These are phyloP conservation scores for Monosporascus sp. DNA, from an alignment of 2,329 filamentous ascomycete species.

Conservation along the genomic window DNA sequence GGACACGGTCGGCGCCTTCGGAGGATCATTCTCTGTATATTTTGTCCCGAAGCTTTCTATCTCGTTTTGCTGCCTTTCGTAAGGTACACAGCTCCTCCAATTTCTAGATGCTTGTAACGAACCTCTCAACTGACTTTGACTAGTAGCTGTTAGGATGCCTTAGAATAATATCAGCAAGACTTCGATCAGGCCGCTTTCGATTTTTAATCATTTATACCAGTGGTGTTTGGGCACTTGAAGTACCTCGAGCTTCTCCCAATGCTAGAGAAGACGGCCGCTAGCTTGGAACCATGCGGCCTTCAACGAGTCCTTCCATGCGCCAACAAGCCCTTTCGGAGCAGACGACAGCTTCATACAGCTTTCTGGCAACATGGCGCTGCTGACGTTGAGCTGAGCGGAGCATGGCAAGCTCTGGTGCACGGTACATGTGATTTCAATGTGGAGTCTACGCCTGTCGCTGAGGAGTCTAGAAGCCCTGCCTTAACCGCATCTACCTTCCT, in stretches of 20 bases:
- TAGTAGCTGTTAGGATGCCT: not conserved
- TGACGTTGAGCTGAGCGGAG: constrained; percentile 41
- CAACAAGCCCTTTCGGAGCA: constrained; percentile 32
- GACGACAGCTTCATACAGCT: constrained; percentile 40
- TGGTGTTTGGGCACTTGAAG: constrained; percentile 4
- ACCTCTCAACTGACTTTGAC: too few species aligned
- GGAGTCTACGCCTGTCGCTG: constrained; percentile 13
- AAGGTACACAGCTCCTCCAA: too few species aligned
- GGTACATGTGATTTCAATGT: constrained; percentile 21
- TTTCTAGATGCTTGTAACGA: too few species aligned
- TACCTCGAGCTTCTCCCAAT: constrained; percentile 31
- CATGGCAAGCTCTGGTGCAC: constrained; percentile 36
- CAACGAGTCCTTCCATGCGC: constrained; percentile 44
- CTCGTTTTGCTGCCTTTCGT: too few species aligned
- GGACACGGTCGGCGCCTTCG: too few species aligned
- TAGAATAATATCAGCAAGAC: not conserved
- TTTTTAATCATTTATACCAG: not conserved
- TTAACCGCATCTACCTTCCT: constrained; percentile 44
- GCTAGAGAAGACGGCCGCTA: constrained; percentile 54
- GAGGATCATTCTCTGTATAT: too few species aligned
- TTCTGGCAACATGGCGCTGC: constrained; percentile 54
- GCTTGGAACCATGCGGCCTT: constrained; percentile 52
- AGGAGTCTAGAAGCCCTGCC: constrained; percentile 18
- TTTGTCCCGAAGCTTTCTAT: too few species aligned
- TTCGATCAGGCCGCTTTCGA: not conserved